A percentile compares a stretch with the other conserved stretches of the same genome.
Evolutionary conservation across 192 early-diverging fungal species (phyloP).

Genomic region (Neocallimastix lanati): DNA sequence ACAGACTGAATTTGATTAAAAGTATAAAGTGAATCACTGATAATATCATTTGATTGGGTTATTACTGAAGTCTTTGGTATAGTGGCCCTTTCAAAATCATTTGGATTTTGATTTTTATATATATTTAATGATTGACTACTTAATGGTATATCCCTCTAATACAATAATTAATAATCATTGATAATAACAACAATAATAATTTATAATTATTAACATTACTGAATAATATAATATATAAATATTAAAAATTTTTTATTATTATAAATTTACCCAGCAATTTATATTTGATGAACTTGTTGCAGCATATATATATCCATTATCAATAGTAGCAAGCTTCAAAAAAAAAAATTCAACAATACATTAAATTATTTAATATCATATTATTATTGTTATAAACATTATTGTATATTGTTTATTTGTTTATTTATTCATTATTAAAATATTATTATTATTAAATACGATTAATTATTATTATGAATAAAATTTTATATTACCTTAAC

Average conservation of each 20-base stretch:
- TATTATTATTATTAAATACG: no score
- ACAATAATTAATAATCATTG: no score
- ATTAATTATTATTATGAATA: no score
- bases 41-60: not conserved
- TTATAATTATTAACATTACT: no score
- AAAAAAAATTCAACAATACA: no score
- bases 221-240: no score
- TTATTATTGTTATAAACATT: no score
- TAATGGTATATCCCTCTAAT: constrained; percentile 44
- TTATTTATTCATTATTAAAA: no score
- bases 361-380: no score
- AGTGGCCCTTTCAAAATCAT: not conserved
- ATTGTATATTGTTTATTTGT: no score
- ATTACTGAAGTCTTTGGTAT: not conserved
- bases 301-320: constrained; percentile 79
- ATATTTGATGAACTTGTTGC: constrained; percentile 67
- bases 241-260: no score
- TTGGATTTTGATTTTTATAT: not conserved
- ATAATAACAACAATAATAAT: no score
- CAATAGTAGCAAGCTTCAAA: constrained; percentile 61
- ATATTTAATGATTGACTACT: constrained; percentile 13
- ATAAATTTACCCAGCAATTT: constrained; percentile 58
- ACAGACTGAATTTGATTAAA: not conserved
- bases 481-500: constrained; percentile 47
- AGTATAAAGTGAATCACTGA: not conserved